These are phyloP conservation scores for Limonium bicolor DNA, from an alignment of 148 eudicot species.

Conservation along the genomic window DNA sequence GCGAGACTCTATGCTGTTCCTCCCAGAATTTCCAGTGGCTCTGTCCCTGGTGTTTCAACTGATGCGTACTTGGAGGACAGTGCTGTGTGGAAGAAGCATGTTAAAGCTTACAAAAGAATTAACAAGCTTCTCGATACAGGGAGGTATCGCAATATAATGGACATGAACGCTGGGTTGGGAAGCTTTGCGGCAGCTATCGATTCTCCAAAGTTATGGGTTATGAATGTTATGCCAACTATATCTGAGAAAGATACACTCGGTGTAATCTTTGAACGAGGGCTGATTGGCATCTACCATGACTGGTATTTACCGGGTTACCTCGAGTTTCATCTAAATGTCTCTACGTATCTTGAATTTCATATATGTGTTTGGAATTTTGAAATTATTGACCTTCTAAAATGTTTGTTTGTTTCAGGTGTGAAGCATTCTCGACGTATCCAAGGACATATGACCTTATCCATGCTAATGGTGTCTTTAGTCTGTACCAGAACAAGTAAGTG, in stretches of 20 bases:
- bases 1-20: constrained; percentile 20
- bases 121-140: constrained; percentile 21
- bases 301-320: constrained; percentile 12
- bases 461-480: constrained; percentile 26
- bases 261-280: constrained; percentile 21
- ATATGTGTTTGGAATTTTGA: too few species aligned
- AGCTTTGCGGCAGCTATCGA: constrained; percentile 25
- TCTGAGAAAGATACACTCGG: constrained; percentile 21
- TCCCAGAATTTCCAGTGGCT: constrained; percentile 20
- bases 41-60: constrained; percentile 17
- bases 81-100: constrained; percentile 23
- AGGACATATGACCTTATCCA: constrained; percentile 34
- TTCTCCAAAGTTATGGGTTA: constrained; percentile 25
- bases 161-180: constrained; percentile 32
- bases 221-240: constrained; percentile 34
- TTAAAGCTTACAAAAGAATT: constrained; percentile 18
- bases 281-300: constrained; percentile 35
- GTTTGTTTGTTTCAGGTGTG: constrained; percentile 37
- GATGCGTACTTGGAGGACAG: constrained; percentile 20
- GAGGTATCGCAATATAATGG: constrained; percentile 24
- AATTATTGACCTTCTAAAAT: neutral
- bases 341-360: too few species aligned
- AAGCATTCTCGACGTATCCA: constrained; percentile 35
- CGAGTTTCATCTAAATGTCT: neutral
- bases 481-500: constrained; percentile 31